phyloP scores from a whole-genome alignment of 148 eudicot genomes.

The Chenopodium berlandieri region DNA sequence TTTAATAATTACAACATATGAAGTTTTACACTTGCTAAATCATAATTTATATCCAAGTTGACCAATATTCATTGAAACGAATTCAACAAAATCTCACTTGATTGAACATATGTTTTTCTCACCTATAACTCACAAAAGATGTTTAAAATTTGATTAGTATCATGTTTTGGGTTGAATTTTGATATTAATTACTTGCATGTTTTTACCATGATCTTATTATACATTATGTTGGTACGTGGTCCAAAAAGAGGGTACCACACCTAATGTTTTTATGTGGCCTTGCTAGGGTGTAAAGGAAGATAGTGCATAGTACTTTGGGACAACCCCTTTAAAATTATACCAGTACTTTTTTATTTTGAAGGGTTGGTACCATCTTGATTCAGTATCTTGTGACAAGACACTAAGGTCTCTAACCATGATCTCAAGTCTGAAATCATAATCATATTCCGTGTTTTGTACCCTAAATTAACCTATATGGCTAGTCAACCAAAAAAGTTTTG shows the following conservation, averaged over 20 bases:
- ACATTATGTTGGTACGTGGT: conserved; percentile 3
- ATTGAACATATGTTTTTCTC: too few relatives aligned
- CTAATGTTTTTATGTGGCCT: conserved; percentile 14
- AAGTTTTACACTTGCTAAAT: too few relatives aligned
- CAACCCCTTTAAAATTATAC: not conserved
- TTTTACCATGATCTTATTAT: not conserved
- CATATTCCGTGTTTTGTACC: too few relatives aligned
- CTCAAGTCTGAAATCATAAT: too few relatives aligned
- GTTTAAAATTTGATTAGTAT: too few relatives aligned
- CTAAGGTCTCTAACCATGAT: not conserved
- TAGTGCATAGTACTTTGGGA: conserved; percentile 6
- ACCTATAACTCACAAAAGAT: too few relatives aligned
- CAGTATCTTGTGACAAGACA: not conserved
- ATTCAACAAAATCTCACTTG: too few relatives aligned
- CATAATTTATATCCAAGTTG: too few relatives aligned
- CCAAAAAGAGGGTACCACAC: conserved; percentile 7
- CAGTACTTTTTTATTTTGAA: not conserved
- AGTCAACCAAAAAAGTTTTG: too few relatives aligned
- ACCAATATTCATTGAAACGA: too few relatives aligned
- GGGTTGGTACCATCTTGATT: conserved; percentile 2
- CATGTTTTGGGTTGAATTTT: not conserved
- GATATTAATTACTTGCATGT: not conserved
- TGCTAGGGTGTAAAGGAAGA: conserved; percentile 24
- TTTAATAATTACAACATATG: too few relatives aligned
- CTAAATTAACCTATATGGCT: too few relatives aligned